Percentiles rank a stretch among this genome's conserved stretches.
phyloP scores from a whole-genome alignment of 1,139 yeast species.

The Zygoascus hellenicus region DNA sequence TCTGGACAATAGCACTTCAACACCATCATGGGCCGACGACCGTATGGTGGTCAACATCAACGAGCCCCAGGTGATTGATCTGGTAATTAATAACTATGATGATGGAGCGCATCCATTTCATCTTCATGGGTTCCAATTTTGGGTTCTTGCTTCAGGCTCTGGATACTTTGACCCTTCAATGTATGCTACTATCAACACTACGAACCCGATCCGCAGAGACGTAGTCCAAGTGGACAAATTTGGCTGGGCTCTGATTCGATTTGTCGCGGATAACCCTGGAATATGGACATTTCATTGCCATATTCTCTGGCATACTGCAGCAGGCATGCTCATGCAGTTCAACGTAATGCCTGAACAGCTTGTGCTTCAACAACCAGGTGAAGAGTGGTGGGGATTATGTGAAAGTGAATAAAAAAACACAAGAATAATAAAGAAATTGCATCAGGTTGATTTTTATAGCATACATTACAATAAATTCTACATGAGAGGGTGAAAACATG shows the following conservation, averaged over 20 bases:
- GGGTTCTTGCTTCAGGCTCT: slow-evolving; percentile 48
- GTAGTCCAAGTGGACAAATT: slow-evolving; percentile 55
- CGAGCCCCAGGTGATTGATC: slow-evolving; percentile 55
- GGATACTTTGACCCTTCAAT: slow-evolving; percentile 41
- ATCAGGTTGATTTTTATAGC: too few relatives aligned
- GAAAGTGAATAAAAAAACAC: neutral
- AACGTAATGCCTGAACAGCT: slow-evolving; percentile 19
- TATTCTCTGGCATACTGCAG: slow-evolving; percentile 70
- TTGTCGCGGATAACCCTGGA: slow-evolving; percentile 67
- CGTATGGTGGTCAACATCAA: slow-evolving; percentile 37
- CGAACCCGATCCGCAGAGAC: slow-evolving; percentile 56
- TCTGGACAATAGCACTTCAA: slow-evolving; percentile 44
- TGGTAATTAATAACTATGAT: slow-evolving; percentile 67
- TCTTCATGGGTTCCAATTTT: slow-evolving; percentile 81
- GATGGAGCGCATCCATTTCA: slow-evolving; percentile 94
- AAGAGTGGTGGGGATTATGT: slow-evolving; percentile 26
- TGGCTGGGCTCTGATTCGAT: slow-evolving; percentile 54
- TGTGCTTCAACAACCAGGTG: slow-evolving; percentile 19
- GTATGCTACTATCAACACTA: slow-evolving; percentile 36
- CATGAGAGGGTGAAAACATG: too few relatives aligned
- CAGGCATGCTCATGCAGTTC: slow-evolving; percentile 30
- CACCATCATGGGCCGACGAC: slow-evolving; percentile 31
- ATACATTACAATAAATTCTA: too few relatives aligned
- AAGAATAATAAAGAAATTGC: neutral
- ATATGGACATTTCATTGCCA: slow-evolving; percentile 81